These are phyloP conservation scores for Cadophora sp. DNA, from an alignment of 2,329 filamentous ascomycete genomes.

Conservation along the genomic window DNA sequence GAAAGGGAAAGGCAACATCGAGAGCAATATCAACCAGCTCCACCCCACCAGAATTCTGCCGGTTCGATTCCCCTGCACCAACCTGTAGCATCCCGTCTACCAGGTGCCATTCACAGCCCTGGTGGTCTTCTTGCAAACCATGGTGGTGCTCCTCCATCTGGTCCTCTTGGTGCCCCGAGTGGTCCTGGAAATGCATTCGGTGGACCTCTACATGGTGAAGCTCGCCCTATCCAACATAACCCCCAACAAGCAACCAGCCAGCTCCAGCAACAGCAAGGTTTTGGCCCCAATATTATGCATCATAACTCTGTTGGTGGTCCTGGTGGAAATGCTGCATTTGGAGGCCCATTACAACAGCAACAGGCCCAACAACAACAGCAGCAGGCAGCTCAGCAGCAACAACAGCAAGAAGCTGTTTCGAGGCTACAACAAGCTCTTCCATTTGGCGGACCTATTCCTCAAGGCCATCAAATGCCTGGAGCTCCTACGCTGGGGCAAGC, in stretches of 20 bases:
- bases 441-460: slow-evolving; percentile 55
- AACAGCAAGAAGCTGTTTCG: slow-evolving; percentile 53
- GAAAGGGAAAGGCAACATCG: slow-evolving; percentile 63
- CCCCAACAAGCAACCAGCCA: slow-evolving; percentile 51
- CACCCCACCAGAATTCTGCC: slow-evolving; percentile 85
- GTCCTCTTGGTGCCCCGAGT: slow-evolving; percentile 48
- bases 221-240: slow-evolving; percentile 60
- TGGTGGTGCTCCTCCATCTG: slow-evolving; percentile 63
- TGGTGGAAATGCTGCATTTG: slow-evolving; percentile 69
- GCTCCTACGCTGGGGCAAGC: slow-evolving; percentile 68
- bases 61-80: slow-evolving; percentile 93
- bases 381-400: slow-evolving; percentile 44
- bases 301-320: slow-evolving; percentile 62
- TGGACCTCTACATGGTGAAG: slow-evolving; percentile 60
- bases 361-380: slow-evolving; percentile 37
- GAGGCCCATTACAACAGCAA: slow-evolving; percentile 59
- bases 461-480: slow-evolving; percentile 44
- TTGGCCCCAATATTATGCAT: slow-evolving; percentile 53
- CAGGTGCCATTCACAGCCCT: slow-evolving; percentile 87
- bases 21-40: slow-evolving; percentile 68
- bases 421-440: slow-evolving; percentile 66
- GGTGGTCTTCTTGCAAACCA: slow-evolving; percentile 85
- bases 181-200: slow-evolving; percentile 55
- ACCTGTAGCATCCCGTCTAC: slow-evolving; percentile 82
- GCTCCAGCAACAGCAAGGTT: slow-evolving; percentile 64